Conservation (phyloP, 768 basidiomycete species). For the Inosperma sp. region DNA sequence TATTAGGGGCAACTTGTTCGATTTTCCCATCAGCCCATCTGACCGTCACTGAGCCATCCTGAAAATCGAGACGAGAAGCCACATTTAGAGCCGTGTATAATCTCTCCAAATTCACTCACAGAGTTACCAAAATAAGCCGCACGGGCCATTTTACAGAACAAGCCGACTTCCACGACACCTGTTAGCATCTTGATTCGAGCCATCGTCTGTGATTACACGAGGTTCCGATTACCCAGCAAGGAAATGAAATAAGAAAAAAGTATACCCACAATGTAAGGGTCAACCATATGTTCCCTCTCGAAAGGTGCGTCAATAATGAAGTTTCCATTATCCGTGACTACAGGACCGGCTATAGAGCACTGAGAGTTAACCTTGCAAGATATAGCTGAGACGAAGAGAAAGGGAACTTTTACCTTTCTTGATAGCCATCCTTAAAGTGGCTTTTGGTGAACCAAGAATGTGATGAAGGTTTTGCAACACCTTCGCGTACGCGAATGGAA, state of each 20-base stretch:
- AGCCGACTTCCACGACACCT: conserved; percentile 96
- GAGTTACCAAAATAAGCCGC: conserved; percentile 97
- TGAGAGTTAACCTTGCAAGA: neutral
- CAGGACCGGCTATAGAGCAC: conserved; percentile 69
- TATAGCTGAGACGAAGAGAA: neutral
- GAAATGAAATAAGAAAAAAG: neutral
- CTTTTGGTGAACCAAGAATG: conserved; percentile 58
- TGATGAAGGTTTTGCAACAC: conserved; percentile 69
- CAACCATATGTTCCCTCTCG: conserved; percentile 55
- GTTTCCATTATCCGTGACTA: conserved; percentile 96
- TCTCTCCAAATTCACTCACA: no score
- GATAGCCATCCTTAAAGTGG: conserved; percentile 88
- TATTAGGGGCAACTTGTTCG: conserved; percentile 11
- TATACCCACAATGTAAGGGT: conserved; percentile 54
- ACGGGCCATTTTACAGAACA: conserved; percentile 91
- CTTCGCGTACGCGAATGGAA: conserved; percentile 91
- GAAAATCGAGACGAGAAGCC: neutral
- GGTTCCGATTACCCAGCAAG: neutral
- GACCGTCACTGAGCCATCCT: conserved; percentile 71
- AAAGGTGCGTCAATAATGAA: conserved; percentile 98
- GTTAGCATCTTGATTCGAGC: conserved; percentile 87
- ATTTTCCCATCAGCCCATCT: conserved; percentile 47
- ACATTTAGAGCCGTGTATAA: no score
- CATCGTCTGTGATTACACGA: conserved; percentile 52
- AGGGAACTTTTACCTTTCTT: conserved; percentile 48